Base-by-base conservation (phyloP, 2,329 filamentous ascomycete genomes). In the Thelonectria discophora region DNA sequence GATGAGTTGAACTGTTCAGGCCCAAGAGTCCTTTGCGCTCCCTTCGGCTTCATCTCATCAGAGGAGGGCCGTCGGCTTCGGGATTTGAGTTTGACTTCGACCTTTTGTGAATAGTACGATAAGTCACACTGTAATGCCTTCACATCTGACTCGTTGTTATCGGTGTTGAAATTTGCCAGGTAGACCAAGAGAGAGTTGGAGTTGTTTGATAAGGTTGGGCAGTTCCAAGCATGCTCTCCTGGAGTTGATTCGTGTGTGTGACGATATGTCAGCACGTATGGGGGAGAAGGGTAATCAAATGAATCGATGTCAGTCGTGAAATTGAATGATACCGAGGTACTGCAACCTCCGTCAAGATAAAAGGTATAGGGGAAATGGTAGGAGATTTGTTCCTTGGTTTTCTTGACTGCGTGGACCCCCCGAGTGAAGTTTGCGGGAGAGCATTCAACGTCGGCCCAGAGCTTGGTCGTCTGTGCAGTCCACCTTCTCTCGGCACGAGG, bases 391-490 rank as follows among this genome's bases (percentile, higher is more conserved):
- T 7, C 8, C 8, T 30, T 2, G 27, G 6, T 30, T 8, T 30
- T 8, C 9, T 30, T 9, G 7, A 30, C 27, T 30, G 5, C 9
- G 27, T 30, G 2, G 21, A 3, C 48, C 12, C 10, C 40, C 15
- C 27, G 27, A 30, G 27, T 30, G 27, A 30, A 30, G 2, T 21
- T 17, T 5, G 10, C 20, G n/a, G 9, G 17, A 2, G 27, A 37
- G 21, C 58, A 61, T 17, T 18, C 15, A 3, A 48, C 7, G 2
- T 61, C 58, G 2, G 53, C 18, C 53, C 52, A 56, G 2, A 56
- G n/a, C 24, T 61, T 61, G 9, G 47, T 57, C 21, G 58, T 61
- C 21, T 37, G 24, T 1, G 50, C 47, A 3, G 48, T 52, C 58
- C 58, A 61, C n/a, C 57, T 61, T 30, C 9, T 11, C 2, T 39